Base-by-base conservation (phyloP, 2,329 filamentous ascomycete genomes). In the Colletotrichum horii region DNA sequence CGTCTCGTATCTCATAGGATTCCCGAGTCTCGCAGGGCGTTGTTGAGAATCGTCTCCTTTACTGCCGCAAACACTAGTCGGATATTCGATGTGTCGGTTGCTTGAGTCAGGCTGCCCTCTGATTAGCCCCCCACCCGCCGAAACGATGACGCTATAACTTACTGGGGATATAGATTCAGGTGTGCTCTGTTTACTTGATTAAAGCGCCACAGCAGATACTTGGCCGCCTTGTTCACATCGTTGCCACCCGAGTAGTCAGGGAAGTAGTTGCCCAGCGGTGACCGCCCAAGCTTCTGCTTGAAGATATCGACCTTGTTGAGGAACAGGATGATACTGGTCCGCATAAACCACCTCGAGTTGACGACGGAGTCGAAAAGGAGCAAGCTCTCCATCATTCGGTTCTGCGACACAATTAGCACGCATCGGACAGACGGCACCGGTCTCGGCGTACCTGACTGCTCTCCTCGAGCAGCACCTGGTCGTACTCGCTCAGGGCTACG, bases 271-370 rank as follows among this genome's bases (percentile, higher is more conserved):
- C 93, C 95, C 61, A 99, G 86, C 1, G 97, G 96, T 71, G 96
- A 98, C 78, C 96, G 92, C 71, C 92, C 92, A 32, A 99, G 92
- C 85, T 99, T 99, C 82, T 96, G 94, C 84, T 97, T 96, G 90
- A 99, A 99, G 74, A 99, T 92, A 87, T 99, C 97, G 79, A 99
- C 97, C 85, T 99, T 99, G 89, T 99, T 99, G 77, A 99, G 90
- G 87, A 99, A 99, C 73, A 99, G 89, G 82, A 99, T 98, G 83
- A 99, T 99, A 83, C 96, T 98, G 15, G 97, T 99, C 80, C 97
- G 91, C 94, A 98, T 98, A 86, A 99, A 99, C 97, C 97, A 99
- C 80, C 97, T 91, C 36, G 97, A 98, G 86, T 99, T 99, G 80
- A 99, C 97, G 6, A 99, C 97, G 2, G 96, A 98, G 85, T 99